These are phyloP conservation scores for Colletotrichum costaricense DNA, from an alignment of 2,329 filamentous ascomycete genomes.

Conservation along the genomic window DNA sequence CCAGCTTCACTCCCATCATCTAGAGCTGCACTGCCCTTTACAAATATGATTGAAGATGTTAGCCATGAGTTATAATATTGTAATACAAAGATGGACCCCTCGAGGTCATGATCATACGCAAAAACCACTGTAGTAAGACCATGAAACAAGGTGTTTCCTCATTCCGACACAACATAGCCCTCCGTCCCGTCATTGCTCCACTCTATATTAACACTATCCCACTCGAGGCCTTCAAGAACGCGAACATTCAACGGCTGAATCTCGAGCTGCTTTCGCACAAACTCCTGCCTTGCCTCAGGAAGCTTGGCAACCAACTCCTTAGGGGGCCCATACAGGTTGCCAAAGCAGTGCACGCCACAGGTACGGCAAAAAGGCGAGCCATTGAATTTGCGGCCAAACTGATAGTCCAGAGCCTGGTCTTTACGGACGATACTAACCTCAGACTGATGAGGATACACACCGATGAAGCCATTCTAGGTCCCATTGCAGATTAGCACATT, in stretches of 20 bases:
- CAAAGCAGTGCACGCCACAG: conserved; percentile 44
- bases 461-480: conserved; percentile 42
- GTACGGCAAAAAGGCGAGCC: conserved; percentile 40
- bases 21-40: not conserved
- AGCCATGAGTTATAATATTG: not conserved
- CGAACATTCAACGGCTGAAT: conserved; percentile 35
- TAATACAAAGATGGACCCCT: not conserved
- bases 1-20: not conserved
- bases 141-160: not conserved
- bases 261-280: conserved; percentile 31
- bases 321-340: conserved; percentile 44
- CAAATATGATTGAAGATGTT: not conserved
- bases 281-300: conserved; percentile 39
- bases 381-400: conserved; percentile 37
- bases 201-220: not conserved
- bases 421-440: conserved; percentile 42
- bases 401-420: conserved; percentile 43
- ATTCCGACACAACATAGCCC: conserved; percentile 1
- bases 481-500: fast-evolving
- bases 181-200: conserved; percentile 25
- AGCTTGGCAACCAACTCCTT: conserved; percentile 42
- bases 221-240: conserved; percentile 12
- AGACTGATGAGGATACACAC: conserved; percentile 42
- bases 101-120: too few relatives aligned
- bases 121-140: not conserved